Evolutionary conservation across 2,329 filamentous ascomycete species (phyloP).

Genomic region (Spiromastix sp.): DNA sequence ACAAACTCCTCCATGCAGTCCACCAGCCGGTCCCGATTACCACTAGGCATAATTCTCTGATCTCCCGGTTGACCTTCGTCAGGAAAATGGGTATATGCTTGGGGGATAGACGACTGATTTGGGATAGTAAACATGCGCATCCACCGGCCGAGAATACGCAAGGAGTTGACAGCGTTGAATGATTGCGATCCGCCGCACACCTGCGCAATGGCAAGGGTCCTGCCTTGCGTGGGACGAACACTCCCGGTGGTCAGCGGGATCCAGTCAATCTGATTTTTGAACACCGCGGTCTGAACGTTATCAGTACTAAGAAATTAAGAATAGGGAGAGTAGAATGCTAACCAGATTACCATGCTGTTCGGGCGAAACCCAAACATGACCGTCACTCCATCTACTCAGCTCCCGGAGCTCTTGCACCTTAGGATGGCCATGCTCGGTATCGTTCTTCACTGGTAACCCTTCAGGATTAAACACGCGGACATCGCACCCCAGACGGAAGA

Average conservation of each 20-base stretch:
- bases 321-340: conserved; percentile 11
- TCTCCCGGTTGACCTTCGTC: conserved; percentile 36
- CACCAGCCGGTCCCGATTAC: conserved; percentile 49
- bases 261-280: conserved; percentile 64
- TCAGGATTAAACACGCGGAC: conserved; percentile 52
- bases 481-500: conserved; percentile 55
- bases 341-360: conserved; percentile 58
- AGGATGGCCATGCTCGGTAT: conserved; percentile 44
- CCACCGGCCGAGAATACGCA: conserved; percentile 58
- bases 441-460: conserved; percentile 53
- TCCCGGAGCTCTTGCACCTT: conserved; percentile 55
- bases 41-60: conserved; percentile 44
- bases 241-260: conserved; percentile 52
- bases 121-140: conserved; percentile 60
- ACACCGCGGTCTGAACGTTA: conserved; percentile 56
- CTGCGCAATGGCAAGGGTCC: conserved; percentile 52
- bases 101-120: conserved; percentile 55
- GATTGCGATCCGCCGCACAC: conserved; percentile 55
- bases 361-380: conserved; percentile 55
- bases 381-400: conserved; percentile 55
- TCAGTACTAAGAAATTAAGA: conserved; percentile 6
- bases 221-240: conserved; percentile 55
- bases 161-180: conserved; percentile 57
- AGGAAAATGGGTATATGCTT: conserved; percentile 54
- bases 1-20: conserved; percentile 63